phyloP scores from a whole-genome alignment of 768 basidiomycete species.

The Ramaria rubella region DNA sequence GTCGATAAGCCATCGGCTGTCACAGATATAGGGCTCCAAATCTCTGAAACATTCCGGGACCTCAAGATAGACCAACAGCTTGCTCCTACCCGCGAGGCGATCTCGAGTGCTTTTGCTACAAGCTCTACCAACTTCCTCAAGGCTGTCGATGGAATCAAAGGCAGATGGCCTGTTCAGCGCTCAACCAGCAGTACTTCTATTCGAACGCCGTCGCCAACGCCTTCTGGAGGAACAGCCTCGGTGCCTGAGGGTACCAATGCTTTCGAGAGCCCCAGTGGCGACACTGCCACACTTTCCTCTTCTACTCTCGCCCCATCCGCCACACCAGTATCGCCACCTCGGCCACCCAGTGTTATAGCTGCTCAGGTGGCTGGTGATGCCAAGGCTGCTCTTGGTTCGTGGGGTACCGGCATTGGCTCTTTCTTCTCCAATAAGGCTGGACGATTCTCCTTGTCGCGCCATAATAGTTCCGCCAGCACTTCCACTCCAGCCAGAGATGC shows the following conservation, averaged over 20 bases:
- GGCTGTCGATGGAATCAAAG: conserved; percentile 84
- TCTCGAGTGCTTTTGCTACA: conserved; percentile 64
- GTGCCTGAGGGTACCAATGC: conserved; percentile 12
- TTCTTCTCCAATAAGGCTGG: conserved; percentile 38
- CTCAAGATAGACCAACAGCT: conserved; percentile 89
- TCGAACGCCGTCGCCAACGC: conserved; percentile 15
- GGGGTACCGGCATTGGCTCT: conserved; percentile 44
- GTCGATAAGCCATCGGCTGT: conserved; percentile 85
- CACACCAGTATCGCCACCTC: conserved; percentile 13
- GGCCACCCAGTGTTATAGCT: conserved; percentile 24
- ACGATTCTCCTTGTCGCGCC: conserved; percentile 29
- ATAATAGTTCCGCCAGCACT: background rate
- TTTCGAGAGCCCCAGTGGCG: background rate
- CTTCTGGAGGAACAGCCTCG: conserved; percentile 12
- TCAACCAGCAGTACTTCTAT: conserved; percentile 26
- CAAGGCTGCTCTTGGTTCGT: conserved; percentile 30
- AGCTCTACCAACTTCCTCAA: conserved; percentile 82
- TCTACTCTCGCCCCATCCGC: background rate
- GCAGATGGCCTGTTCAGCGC: conserved; percentile 50
- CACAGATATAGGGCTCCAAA: conserved; percentile 83
- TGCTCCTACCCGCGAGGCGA: conserved; percentile 87
- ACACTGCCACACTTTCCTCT: conserved; percentile 7
- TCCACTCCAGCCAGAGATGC: background rate
- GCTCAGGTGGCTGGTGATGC: conserved; percentile 27
- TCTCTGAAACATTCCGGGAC: conserved; percentile 92